These are phyloP conservation scores for Ophiostoma ulmi DNA, from an alignment of 2,329 filamentous ascomycete species.

Conservation along the genomic window DNA sequence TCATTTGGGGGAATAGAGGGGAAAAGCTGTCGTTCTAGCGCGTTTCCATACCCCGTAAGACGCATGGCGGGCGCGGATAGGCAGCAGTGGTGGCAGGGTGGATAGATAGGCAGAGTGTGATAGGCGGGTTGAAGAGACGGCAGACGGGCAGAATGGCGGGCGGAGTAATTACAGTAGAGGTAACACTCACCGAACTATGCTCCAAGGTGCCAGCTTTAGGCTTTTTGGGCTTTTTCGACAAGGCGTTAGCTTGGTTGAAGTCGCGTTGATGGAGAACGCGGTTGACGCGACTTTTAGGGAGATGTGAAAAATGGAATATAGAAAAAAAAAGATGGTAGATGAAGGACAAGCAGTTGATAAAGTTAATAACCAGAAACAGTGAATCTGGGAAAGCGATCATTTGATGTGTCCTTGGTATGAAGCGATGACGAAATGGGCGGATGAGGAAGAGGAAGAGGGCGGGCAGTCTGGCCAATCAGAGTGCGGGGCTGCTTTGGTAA, in stretches of 20 bases:
- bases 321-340: background rate
- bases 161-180: background rate
- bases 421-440: background rate
- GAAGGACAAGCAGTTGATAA: too few species aligned
- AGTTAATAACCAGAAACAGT: too few species aligned
- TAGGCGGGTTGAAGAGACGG: background rate
- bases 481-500: background rate
- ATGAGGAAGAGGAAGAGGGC: background rate
- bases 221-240: background rate
- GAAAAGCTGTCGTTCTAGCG: slow-evolving; percentile 21
- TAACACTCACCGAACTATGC: background rate
- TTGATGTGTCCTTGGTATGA: background rate
- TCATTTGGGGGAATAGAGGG: slow-evolving; percentile 9
- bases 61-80: slow-evolving; percentile 8
- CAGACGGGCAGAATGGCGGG: background rate
- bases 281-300: background rate
- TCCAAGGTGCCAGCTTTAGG: background rate
- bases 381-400: too few species aligned
- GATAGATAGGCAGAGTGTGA: background rate
- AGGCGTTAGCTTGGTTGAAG: background rate
- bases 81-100: slow-evolving; percentile 9
- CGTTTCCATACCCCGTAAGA: background rate
- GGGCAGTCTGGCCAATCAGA: background rate
- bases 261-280: background rate
- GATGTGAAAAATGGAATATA: background rate